Evolutionary conservation across 2,329 filamentous ascomycete species (phyloP), one percentile per base, ranked within the genome.

Genomic region (Tolypocladium amazonense): DNA sequence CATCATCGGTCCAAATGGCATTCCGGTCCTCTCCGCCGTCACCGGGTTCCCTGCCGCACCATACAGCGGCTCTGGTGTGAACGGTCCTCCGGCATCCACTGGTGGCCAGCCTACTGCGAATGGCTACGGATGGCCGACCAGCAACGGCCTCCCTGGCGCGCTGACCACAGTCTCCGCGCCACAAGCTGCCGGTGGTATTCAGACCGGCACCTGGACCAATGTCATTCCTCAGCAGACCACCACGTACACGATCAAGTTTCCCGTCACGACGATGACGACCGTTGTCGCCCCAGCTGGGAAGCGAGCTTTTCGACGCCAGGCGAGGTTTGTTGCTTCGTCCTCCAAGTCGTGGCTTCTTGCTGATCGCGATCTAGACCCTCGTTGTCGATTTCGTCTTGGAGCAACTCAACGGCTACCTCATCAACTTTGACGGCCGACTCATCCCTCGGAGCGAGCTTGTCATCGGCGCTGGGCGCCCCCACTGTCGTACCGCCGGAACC

Each of bases 171-270:
- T n/a, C 66, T 66, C 61, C 59, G 70, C 52, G 39, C 57, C 45
- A 57, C 56, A 58, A 56, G 62, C 47, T 56, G 59, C 60, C 2
- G 57, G 50, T 43, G 60, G 62, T 30, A 54, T 75, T 3, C 65
- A 70, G 25, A 76, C 73, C 9, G 71, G 69, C 56, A 76, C 73
- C 25, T 75, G 74, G 71, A 69, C 70, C 59, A 77, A 77, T 38
- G 58, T 76, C 55, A 72, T 77, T 33, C 65, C 68, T 1, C 72
- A 73, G 52, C 65, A 68, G 38, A 76, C 74, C 2, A 77, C 75
- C 6, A 76, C 75, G 1, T 75, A 75, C 61, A 75, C 72, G 1
- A 65, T 75, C 58, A 69, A 72, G 58, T 75, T 73, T 56, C 73
- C 73, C 35, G 62, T 76, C 45, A 75, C 73, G 4, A 76, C 73